These are phyloP conservation scores for Maudiozyma saulgeensis DNA, from an alignment of 805 yeast species.

Conservation along the genomic window DNA sequence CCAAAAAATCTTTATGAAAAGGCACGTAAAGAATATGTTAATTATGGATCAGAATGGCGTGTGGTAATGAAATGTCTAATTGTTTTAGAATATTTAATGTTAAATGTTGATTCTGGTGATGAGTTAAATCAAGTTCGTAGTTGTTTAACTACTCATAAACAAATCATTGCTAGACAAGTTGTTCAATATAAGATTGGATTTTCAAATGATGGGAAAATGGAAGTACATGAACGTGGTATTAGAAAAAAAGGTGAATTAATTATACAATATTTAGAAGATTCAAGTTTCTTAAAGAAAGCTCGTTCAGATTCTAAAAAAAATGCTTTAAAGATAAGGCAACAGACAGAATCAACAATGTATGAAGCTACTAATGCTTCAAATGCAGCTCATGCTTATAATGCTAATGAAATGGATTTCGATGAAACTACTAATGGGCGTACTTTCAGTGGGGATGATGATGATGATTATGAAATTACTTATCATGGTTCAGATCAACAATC, in stretches of 20 bases:
- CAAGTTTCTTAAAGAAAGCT: slow-evolving; percentile 23
- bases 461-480: slow-evolving; percentile 5
- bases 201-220: slow-evolving; percentile 32
- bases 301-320: slow-evolving; percentile 25
- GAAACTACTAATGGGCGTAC: slow-evolving; percentile 2
- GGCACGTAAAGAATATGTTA: slow-evolving; percentile 33
- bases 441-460: slow-evolving; percentile 15
- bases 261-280: slow-evolving; percentile 22
- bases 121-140: slow-evolving; percentile 26
- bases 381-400: neutral
- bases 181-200: slow-evolving; percentile 23
- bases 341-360: slow-evolving; percentile 13
- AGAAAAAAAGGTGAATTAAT: slow-evolving; percentile 28
- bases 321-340: slow-evolving; percentile 23
- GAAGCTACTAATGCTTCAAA: slow-evolving; percentile 15
- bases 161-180: slow-evolving; percentile 25
- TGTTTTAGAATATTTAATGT: slow-evolving; percentile 27
- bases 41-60: slow-evolving; percentile 34
- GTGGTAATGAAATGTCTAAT: slow-evolving; percentile 32
- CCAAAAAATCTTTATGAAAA: slow-evolving; percentile 31
- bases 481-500: neutral
- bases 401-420: neutral
- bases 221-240: slow-evolving; percentile 31
- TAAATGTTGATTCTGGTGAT: slow-evolving; percentile 27
- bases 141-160: slow-evolving; percentile 27